Evolutionary conservation across 306 rosid genomes (phyloP), one percentile per base, ranked within the genome.

Genomic region (Cucumis melo): DNA sequence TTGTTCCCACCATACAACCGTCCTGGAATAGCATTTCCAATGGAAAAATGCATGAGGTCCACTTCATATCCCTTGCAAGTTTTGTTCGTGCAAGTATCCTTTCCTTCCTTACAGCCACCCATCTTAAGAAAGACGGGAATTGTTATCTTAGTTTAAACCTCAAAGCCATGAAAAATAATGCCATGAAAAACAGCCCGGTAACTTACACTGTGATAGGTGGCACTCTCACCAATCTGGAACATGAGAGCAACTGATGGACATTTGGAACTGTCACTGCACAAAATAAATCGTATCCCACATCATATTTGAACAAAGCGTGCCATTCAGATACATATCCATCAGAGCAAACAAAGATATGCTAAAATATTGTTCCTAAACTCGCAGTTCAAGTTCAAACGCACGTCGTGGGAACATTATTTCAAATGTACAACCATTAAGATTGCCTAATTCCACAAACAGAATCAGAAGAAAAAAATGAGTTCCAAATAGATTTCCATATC

Each of bases 181-280:
- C 16, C 41, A 44, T 17, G 73, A 62, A 80, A 20, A 59, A 50
- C 23, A 29, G 42, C 54, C 60, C 57, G 55, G 58, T 68, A 70
- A 79, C 96, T 88, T 81, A 93, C 98, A 24, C 75, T 76, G 80
- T 90, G 96, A 88, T 93, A 93, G 55, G 96, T 73, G 41, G 97
- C 96, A 62, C 71, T 79, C 53, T 87, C 90, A 21, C 98, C 98
- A 60, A 90, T 87, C 87, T 83, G 98, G 83, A 91, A 93, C 96
- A 93, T 91, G 84, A 93, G 91, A 76, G 98, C 91, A 81, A 91
- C 89, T 74, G 98, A 93, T 7, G 98, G 98, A 55, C 98, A 93
- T 74, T 89, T 88, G 11, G 79, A 79, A 88, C 78, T 84, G 16
- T 86, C 85, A 15, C 98, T 93, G 90, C 86, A 80, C 78, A 61